phyloP scores from a whole-genome alignment of 2,329 filamentous ascomycete species.

The Chrysosphaeria jannelii region DNA sequence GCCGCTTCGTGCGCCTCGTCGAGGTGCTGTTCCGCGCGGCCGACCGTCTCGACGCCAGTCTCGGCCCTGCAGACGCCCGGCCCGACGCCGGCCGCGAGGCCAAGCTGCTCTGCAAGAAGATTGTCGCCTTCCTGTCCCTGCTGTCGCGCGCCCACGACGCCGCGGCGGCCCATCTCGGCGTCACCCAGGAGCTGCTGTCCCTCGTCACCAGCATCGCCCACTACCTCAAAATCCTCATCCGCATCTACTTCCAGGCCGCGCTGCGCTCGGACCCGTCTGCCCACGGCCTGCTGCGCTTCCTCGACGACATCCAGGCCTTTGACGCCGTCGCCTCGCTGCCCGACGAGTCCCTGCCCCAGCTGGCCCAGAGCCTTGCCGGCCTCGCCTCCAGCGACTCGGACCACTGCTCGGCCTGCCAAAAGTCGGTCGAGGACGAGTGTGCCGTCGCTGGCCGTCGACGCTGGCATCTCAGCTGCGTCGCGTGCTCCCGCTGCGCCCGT shows the following conservation, averaged over 20 bases:
- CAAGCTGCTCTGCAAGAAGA: slow-evolving; percentile 99
- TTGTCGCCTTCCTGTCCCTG: slow-evolving; percentile 88
- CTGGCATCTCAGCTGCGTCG: slow-evolving; percentile 63
- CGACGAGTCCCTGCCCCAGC: slow-evolving; percentile 24
- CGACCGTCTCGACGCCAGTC: slow-evolving; percentile 50
- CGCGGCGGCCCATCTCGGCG: slow-evolving; percentile 66
- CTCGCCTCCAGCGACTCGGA: slow-evolving; percentile 54
- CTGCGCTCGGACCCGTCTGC: slow-evolving; percentile 51
- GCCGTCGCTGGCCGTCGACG: slow-evolving; percentile 41
- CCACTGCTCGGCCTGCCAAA: slow-evolving; percentile 51
- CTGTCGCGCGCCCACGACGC: slow-evolving; percentile 85
- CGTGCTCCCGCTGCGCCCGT: slow-evolving; percentile 31
- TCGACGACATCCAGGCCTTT: slow-evolving; percentile 60
- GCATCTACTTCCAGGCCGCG: slow-evolving; percentile 83
- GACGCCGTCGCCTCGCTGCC: slow-evolving; percentile 38
- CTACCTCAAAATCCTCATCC: slow-evolving; percentile 88
- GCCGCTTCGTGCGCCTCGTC: slow-evolving; percentile 87
- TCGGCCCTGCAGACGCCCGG: slow-evolving; percentile 41
- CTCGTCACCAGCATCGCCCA: slow-evolving; percentile 88
- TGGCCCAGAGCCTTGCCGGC: slow-evolving; percentile 30
- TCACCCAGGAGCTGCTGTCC: slow-evolving; percentile 93
- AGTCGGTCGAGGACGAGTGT: slow-evolving; percentile 87
- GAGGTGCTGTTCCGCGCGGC: slow-evolving; percentile 75
- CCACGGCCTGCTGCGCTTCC: slow-evolving; percentile 57
- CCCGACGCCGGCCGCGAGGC: slow-evolving; percentile 58